Evolutionary conservation across 768 basidiomycete genomes (phyloP).

Genomic region (Lentinula detonsa): DNA sequence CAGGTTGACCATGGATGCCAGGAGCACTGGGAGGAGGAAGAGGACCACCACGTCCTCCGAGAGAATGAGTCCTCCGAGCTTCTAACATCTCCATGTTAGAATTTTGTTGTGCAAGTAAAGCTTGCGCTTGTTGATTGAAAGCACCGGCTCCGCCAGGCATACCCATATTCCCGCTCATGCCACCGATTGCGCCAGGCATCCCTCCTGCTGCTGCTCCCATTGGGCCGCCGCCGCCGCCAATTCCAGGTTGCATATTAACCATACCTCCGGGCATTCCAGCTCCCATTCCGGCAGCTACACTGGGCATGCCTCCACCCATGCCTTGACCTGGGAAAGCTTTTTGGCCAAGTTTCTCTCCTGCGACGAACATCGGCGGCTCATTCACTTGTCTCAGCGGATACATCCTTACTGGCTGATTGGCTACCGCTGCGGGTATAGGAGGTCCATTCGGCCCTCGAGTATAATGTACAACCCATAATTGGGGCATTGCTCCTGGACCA

Average conservation of each 20-base stretch:
- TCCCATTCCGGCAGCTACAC: constrained; percentile 1
- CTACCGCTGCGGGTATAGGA: constrained; percentile 49
- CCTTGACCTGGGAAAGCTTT: constrained; percentile 39
- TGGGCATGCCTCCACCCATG: constrained; percentile 22
- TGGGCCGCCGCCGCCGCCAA: neutral
- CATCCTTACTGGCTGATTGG: constrained; percentile 56
- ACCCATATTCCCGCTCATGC: constrained; percentile 5
- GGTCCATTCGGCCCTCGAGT: constrained; percentile 50
- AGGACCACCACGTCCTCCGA: constrained; percentile 39
- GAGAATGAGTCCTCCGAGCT: constrained; percentile 35
- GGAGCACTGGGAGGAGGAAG: neutral
- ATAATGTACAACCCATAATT: constrained; percentile 75
- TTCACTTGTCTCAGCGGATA: constrained; percentile 67
- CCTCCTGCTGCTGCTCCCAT: neutral
- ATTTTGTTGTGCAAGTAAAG: constrained; percentile 70
- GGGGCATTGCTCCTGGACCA: constrained; percentile 32
- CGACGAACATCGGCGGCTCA: constrained; percentile 63
- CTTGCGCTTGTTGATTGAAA: constrained; percentile 43
- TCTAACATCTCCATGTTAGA: constrained; percentile 69
- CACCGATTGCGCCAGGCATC: constrained; percentile 19
- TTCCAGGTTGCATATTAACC: constrained; percentile 15
- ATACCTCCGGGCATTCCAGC: constrained; percentile 8
- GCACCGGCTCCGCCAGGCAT: constrained; percentile 15
- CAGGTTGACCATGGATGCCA: neutral
- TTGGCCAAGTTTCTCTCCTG: constrained; percentile 69